Evolutionary conservation across 306 rosid species (phyloP), one percentile per base, ranked within the genome.

Genomic region (Cyamopsis tetragonoloba): DNA sequence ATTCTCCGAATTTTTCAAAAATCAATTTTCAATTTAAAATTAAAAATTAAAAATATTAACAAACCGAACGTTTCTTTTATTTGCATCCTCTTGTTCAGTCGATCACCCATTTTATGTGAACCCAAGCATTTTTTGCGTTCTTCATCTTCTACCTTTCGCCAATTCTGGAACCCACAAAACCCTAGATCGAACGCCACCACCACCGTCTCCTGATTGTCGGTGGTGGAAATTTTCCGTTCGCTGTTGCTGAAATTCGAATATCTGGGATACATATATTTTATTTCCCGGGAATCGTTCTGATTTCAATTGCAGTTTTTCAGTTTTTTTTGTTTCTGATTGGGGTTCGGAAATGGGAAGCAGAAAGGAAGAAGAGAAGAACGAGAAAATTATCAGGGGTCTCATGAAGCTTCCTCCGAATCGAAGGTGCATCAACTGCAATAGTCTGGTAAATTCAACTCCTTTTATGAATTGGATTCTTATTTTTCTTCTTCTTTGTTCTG

Each of bases 391-490:
- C 3, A 79, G 97, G 38, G 97, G 97, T 13, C 92, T 90, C n/a
- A 85, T 90, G 97, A 90, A 90, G 90, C 97, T 90, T 59, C 97
- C 97, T 1, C 97, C 97, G 0, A 90, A 90, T 86, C 87, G 97
- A 50, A 77, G 79, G 67, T 90, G 97, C 62, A 87, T 90, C 54
- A 90, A 90, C 87, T 90, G 97, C 62, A 86, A 90, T 47, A 83
- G 90, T 74, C 22, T 87, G 89, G 97, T 87, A 84, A 42, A 49
- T 44, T 13, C 5, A 7, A 42, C 47, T 39, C 3, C 35, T 8
- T 14, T 20, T 3, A 31, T 12, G 0, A 10, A 47, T 32, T 47
- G 2, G 7, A 4, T 20, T 44, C n/a, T n/a, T n/a, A n/a, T 48
- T 56, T 4, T 13, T 20, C 3, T 30, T 20, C 47, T 41, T 51